Conservation (phyloP, 2,329 filamentous ascomycete genomes). For the Clathrospora elynae region DNA sequence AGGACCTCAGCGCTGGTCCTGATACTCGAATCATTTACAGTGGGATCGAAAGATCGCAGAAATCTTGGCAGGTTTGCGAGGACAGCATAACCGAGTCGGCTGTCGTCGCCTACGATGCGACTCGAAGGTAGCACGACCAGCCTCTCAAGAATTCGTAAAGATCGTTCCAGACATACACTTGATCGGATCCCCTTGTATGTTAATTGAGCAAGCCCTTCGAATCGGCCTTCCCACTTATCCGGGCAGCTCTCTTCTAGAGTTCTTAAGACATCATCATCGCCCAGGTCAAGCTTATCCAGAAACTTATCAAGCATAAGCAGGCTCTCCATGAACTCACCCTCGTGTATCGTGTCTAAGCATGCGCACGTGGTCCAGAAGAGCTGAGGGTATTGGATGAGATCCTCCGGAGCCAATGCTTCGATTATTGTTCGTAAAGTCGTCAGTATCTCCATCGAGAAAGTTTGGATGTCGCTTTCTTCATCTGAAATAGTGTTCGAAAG, state of each 20-base stretch:
- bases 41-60: slow-evolving; percentile 75
- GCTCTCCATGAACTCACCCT: slow-evolving; percentile 90
- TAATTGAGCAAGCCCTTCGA: slow-evolving; percentile 83
- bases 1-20: slow-evolving; percentile 71
- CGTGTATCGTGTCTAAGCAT: slow-evolving; percentile 94
- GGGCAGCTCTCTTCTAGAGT: slow-evolving; percentile 80
- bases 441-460: slow-evolving; percentile 96
- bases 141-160: slow-evolving; percentile 76
- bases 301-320: slow-evolving; percentile 89
- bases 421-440: slow-evolving; percentile 94
- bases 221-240: slow-evolving; percentile 83
- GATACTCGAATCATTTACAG: slow-evolving; percentile 54
- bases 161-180: slow-evolving; percentile 77
- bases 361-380: slow-evolving; percentile 98
- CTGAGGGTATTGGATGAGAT: slow-evolving; percentile 88
- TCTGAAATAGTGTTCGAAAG: slow-evolving; percentile 97
- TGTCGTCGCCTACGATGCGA: slow-evolving; percentile 78
- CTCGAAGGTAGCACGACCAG: slow-evolving; percentile 80
- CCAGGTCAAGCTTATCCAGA: slow-evolving; percentile 81
- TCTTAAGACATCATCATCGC: slow-evolving; percentile 68
- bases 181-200: slow-evolving; percentile 93
- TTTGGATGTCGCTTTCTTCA: slow-evolving; percentile 89
- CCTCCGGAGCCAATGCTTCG: slow-evolving; percentile 75
- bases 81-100: slow-evolving; percentile 81
- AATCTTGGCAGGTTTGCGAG: slow-evolving; percentile 91